Percentiles rank a stretch among this genome's conserved stretches.
These are phyloP conservation scores for Baorangia bicolor DNA, from an alignment of 768 basidiomycete genomes.

Conservation along the genomic window DNA sequence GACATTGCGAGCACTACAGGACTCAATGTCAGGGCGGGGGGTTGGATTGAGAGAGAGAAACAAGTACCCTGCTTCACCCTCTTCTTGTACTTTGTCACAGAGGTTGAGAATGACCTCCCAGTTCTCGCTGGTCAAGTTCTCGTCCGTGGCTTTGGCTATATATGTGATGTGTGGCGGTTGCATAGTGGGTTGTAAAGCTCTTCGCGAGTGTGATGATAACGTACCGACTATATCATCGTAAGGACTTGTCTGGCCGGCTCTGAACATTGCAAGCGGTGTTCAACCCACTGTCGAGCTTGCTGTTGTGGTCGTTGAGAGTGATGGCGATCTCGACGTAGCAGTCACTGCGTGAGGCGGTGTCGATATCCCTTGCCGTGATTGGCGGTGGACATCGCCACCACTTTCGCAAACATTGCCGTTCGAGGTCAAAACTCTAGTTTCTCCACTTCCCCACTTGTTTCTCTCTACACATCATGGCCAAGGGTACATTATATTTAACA, in stretches of 20 bases:
- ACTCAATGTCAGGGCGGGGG: slow-evolving; percentile 15
- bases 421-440: too few species aligned
- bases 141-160: slow-evolving; percentile 95
- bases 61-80: slow-evolving; percentile 79
- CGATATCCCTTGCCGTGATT: slow-evolving; percentile 16
- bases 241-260: slow-evolving; percentile 61
- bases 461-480: slow-evolving; percentile 43
- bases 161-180: background rate
- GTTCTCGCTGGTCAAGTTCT: slow-evolving; percentile 91
- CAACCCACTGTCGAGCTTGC: slow-evolving; percentile 4
- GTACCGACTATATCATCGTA: slow-evolving; percentile 92
- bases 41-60: background rate
- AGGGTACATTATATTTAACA: slow-evolving; percentile 38
- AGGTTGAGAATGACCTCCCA: slow-evolving; percentile 94
- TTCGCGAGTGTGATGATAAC: slow-evolving; percentile 32
- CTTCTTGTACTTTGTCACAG: slow-evolving; percentile 95
- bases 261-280: slow-evolving; percentile 56
- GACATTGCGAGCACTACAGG: slow-evolving; percentile 78
- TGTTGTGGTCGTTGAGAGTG: slow-evolving; percentile 17
- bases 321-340: slow-evolving; percentile 4
- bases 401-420: background rate
- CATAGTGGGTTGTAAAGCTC: slow-evolving; percentile 4
- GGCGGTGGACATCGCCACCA: slow-evolving; percentile 2
- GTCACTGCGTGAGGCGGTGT: slow-evolving; percentile 35
- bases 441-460: slow-evolving; percentile 8